phyloP scores from a whole-genome alignment of 2,329 filamentous ascomycete genomes.

The Colletotrichum spaethianum region DNA sequence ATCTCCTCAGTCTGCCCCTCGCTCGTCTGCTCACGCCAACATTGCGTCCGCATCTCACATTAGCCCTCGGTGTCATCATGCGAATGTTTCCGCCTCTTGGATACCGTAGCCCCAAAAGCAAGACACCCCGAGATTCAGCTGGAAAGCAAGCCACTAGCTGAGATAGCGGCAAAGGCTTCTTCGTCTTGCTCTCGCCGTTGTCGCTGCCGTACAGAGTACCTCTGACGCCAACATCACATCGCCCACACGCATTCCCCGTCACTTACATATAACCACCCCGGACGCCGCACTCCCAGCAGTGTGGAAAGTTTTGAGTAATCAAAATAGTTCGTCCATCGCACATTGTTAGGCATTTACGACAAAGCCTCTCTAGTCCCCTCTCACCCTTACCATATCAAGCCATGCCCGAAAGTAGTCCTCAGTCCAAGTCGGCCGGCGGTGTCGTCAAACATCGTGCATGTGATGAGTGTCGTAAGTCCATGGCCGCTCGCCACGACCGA shows the following conservation, averaged over 20 bases:
- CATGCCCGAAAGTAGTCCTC: constrained; percentile 39
- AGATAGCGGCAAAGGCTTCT: constrained; percentile 17
- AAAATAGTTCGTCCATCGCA: constrained; percentile 22
- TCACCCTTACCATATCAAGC: constrained; percentile 11
- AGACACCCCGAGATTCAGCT: constrained; percentile 33
- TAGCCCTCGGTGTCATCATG: constrained; percentile 29
- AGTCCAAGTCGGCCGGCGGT: constrained; percentile 39
- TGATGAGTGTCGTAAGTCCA: constrained; percentile 75
- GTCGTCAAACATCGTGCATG: constrained; percentile 72
- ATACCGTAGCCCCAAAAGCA: constrained; percentile 14
- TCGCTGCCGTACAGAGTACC: constrained; percentile 19
- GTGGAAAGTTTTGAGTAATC: constrained; percentile 33
- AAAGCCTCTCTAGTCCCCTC: constrained; percentile 8
- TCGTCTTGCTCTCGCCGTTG: constrained; percentile 19
- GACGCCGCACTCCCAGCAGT: constrained; percentile 19
- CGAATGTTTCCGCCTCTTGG: constrained; percentile 27
- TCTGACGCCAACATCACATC: constrained; percentile 4
- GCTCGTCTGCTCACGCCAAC: neutral
- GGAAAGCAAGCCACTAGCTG: constrained; percentile 32
- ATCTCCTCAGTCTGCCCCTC: constrained; percentile 3
- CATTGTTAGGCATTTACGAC: constrained; percentile 28
- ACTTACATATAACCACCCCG: constrained; percentile 29
- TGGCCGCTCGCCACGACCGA: neutral
- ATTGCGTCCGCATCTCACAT: constrained; percentile 15
- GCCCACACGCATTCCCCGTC: constrained; percentile 7